phyloP scores from a whole-genome alignment of 768 basidiomycete species.

The Vishniacozyma victoriae region DNA sequence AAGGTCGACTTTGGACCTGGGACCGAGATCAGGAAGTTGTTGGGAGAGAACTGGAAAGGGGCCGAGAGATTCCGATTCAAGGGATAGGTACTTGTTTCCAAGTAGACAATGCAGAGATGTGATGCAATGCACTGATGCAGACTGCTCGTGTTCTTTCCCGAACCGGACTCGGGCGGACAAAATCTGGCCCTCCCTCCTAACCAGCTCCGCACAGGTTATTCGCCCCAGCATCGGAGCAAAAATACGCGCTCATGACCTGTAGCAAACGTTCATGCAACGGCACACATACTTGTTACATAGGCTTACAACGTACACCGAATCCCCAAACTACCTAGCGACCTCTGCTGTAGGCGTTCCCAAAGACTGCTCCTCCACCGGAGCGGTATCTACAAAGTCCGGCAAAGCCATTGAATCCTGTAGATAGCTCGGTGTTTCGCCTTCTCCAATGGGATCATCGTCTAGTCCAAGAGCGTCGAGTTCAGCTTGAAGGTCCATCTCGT shows the following conservation, averaged over 20 bases:
- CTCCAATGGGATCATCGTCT: constrained; percentile 63
- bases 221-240: too few relatives aligned
- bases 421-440: constrained; percentile 86
- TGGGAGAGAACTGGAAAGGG: constrained; percentile 31
- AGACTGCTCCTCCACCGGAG: constrained; percentile 59
- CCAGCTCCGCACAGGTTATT: too few relatives aligned
- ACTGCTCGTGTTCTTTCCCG: too few relatives aligned
- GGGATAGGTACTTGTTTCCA: too few relatives aligned
- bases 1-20: constrained; percentile 26
- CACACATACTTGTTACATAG: too few relatives aligned
- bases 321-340: constrained; percentile 13
- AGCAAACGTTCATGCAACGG: too few relatives aligned
- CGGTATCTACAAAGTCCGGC: constrained; percentile 87
- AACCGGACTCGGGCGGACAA: too few relatives aligned
- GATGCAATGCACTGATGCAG: too few relatives aligned
- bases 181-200: too few relatives aligned
- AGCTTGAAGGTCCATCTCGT: constrained; percentile 95
- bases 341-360: constrained; percentile 18
- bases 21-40: constrained; percentile 18
- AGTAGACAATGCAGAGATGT: too few relatives aligned
- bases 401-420: constrained; percentile 70
- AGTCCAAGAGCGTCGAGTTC: constrained; percentile 83
- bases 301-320: background rate
- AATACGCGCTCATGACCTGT: too few relatives aligned
- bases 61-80: constrained; percentile 20